A percentile compares a stretch with the other conserved stretches of the same genome.
Evolutionary conservation across 371 early-diverging fungal genomes (phyloP).

Genomic region (Actinomucor elegans): DNA sequence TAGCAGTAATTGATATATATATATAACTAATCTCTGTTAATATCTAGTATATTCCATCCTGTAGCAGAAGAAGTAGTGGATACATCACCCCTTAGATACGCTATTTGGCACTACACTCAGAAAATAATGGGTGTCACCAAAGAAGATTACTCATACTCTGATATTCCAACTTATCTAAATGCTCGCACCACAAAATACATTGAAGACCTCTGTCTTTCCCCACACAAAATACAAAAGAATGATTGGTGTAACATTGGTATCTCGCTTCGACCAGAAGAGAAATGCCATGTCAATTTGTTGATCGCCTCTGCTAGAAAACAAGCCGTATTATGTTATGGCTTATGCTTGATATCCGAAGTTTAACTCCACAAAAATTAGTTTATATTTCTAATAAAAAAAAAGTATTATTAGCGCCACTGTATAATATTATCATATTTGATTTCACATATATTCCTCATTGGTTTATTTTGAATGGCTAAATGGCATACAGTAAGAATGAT

Average conservation of each 20-base stretch:
- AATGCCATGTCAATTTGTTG: conserved; percentile 66
- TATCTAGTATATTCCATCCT: conserved; percentile 43
- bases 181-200: conserved; percentile 51
- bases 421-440: too few species aligned
- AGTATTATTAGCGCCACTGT: too few species aligned
- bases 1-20: neutral
- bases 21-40: neutral
- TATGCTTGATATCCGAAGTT: conserved; percentile 29
- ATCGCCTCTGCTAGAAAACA: conserved; percentile 64
- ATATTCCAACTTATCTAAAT: conserved; percentile 47
- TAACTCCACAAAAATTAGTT: neutral
- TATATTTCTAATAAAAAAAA: too few species aligned
- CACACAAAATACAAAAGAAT: conserved; percentile 40
- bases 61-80: conserved; percentile 54
- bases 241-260: conserved; percentile 65
- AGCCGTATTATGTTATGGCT: conserved; percentile 58
- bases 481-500: conserved; percentile 5
- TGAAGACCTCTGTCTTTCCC: conserved; percentile 44
- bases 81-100: conserved; percentile 60
- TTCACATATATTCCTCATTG: neutral
- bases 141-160: conserved; percentile 64
- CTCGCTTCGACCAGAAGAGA: conserved; percentile 64
- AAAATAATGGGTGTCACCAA: conserved; percentile 60
- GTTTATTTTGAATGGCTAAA: neutral
- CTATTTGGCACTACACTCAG: conserved; percentile 65